phyloP scores from a whole-genome alignment of 352 stramenopile species.

The Globisporangium cederbergense region DNA sequence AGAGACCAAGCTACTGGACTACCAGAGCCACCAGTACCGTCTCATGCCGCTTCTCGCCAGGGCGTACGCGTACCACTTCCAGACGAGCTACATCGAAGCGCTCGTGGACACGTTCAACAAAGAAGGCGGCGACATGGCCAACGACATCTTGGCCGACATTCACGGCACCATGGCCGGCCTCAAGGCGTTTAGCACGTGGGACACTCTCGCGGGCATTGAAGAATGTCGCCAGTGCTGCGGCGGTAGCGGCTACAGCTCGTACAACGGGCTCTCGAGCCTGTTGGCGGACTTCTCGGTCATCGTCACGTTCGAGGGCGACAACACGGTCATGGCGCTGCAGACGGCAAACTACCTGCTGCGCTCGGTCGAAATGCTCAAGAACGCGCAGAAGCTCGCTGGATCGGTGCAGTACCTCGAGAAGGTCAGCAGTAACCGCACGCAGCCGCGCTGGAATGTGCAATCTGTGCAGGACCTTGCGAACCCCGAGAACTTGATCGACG shows the following conservation, averaged over 20 bases:
- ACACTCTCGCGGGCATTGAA: slow-evolving; percentile 91
- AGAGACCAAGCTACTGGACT: slow-evolving; percentile 93
- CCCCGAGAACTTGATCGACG: slow-evolving; percentile 29
- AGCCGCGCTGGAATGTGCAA: slow-evolving; percentile 33
- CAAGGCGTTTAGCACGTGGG: slow-evolving; percentile 92
- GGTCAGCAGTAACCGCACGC: slow-evolving; percentile 13
- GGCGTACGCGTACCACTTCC: slow-evolving; percentile 67
- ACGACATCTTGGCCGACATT: slow-evolving; percentile 85
- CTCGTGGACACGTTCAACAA: slow-evolving; percentile 85
- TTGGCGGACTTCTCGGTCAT: slow-evolving; percentile 94
- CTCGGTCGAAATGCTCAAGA: slow-evolving; percentile 47
- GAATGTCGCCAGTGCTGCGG: slow-evolving; percentile 93
- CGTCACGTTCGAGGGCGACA: slow-evolving; percentile 96
- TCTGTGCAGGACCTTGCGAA: slow-evolving; percentile 30
- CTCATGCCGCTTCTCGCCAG: slow-evolving; percentile 90
- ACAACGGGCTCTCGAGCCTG: slow-evolving; percentile 88
- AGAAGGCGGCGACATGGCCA: slow-evolving; percentile 61
- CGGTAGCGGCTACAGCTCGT: slow-evolving; percentile 92
- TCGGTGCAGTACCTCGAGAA: slow-evolving; percentile 65
- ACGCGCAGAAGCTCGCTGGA: slow-evolving; percentile 45
- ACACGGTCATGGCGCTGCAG: slow-evolving; percentile 96
- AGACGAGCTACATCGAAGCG: slow-evolving; percentile 73
- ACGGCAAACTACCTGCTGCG: slow-evolving; percentile 71
- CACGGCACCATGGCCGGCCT: slow-evolving; percentile 93
- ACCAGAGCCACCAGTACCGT: slow-evolving; percentile 94